A percentile compares a stretch with the other conserved stretches of the same genome.
These are phyloP conservation scores for Paraphaeosphaeria sporulosa DNA, from an alignment of 2,329 filamentous ascomycete species.

Conservation along the genomic window DNA sequence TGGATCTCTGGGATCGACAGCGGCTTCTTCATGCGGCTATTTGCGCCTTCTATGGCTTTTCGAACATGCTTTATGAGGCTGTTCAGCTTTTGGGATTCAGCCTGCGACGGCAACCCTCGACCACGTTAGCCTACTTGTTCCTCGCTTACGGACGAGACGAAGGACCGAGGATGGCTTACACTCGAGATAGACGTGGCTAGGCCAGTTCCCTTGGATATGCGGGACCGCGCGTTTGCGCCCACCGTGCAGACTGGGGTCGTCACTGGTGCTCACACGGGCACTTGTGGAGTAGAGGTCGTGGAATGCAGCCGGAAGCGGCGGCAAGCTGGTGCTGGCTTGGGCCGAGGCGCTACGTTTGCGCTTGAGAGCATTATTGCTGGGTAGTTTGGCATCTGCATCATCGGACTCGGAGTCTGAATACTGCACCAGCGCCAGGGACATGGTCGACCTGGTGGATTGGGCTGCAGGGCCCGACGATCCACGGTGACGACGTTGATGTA, in stretches of 20 bases:
- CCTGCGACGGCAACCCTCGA: slow-evolving; percentile 48
- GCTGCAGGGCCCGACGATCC: slow-evolving; percentile 11
- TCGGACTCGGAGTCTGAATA: slow-evolving; percentile 65
- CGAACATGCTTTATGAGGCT: slow-evolving; percentile 39
- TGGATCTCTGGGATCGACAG: slow-evolving; percentile 57
- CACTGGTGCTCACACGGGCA: slow-evolving; percentile 76
- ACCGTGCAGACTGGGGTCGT: slow-evolving; percentile 85
- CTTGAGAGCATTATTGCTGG: slow-evolving; percentile 30
- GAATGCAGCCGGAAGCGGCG: slow-evolving; percentile 80
- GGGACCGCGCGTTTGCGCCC: slow-evolving; percentile 83
- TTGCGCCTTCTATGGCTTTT: slow-evolving; percentile 26
- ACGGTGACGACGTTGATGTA: slow-evolving; percentile 1
- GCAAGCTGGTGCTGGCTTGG: slow-evolving; percentile 55
- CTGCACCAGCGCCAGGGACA: slow-evolving; percentile 43
- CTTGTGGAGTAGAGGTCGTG: slow-evolving; percentile 89
- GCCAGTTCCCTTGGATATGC: slow-evolving; percentile 90
- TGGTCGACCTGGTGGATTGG: slow-evolving; percentile 28
- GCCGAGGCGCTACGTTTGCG: slow-evolving; percentile 38
- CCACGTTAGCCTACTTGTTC: slow-evolving; percentile 41
- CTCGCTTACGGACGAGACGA: background rate
- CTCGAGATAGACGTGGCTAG: slow-evolving; percentile 89
- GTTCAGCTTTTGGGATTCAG: slow-evolving; percentile 40
- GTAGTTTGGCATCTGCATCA: slow-evolving; percentile 42
- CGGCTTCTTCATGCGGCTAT: slow-evolving; percentile 30
- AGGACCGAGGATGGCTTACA: slow-evolving; percentile 65